These are phyloP conservation scores for Tricholoma matsutake DNA, from an alignment of 768 basidiomycete species.

Conservation along the genomic window DNA sequence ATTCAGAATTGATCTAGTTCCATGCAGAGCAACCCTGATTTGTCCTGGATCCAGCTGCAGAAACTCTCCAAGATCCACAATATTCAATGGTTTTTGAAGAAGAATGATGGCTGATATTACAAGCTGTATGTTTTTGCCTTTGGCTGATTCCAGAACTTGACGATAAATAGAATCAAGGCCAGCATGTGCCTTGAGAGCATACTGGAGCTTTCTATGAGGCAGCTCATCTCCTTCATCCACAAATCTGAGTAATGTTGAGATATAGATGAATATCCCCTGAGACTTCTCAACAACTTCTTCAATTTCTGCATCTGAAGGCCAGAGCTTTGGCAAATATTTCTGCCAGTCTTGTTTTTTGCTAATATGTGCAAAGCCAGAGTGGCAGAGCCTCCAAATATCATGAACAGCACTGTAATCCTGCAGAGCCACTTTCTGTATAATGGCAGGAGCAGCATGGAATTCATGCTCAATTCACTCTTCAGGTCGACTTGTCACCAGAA, in stretches of 20 bases:
- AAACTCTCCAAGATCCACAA: not conserved
- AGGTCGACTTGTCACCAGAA: conserved; percentile 1
- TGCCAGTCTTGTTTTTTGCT: not conserved
- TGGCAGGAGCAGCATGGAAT: not conserved
- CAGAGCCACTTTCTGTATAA: not conserved
- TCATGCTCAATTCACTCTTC: not conserved
- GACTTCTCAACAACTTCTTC: not conserved
- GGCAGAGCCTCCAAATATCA: not conserved
- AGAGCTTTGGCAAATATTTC: not conserved
- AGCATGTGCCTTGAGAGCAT: not conserved
- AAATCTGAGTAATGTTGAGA: not conserved
- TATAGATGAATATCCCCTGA: not conserved
- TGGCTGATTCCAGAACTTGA: not conserved
- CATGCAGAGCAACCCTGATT: not conserved
- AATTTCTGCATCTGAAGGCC: not conserved
- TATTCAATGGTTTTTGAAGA: not conserved
- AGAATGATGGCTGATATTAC: not conserved
- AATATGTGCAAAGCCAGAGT: not conserved
- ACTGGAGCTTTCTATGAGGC: not conserved
- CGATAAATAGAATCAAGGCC: not conserved
- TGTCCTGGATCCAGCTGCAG: not conserved
- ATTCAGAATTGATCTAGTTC: not conserved
- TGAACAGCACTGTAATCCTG: not conserved
- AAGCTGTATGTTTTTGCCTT: not conserved
- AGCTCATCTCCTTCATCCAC: not conserved